Evolutionary conservation across 768 basidiomycete species (phyloP).

Genomic region (Kwoniella sp.): DNA sequence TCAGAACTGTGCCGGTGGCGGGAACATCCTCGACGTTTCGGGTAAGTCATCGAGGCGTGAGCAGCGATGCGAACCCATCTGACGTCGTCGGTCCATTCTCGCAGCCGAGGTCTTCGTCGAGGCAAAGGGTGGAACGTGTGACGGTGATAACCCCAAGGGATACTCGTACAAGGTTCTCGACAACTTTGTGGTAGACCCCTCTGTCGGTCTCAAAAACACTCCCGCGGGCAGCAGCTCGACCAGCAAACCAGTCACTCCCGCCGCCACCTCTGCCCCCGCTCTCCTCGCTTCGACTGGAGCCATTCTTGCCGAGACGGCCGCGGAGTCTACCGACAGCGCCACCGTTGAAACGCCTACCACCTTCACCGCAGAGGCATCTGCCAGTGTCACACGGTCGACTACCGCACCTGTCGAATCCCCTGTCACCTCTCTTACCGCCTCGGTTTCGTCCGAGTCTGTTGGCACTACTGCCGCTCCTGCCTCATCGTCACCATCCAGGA

Average conservation of each 20-base stretch:
- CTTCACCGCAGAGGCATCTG: no score
- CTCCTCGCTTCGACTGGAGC: no score
- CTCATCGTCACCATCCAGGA: no score
- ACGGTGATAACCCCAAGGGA: constrained; percentile 23
- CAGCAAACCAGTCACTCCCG: neutral
- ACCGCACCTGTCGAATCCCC: no score
- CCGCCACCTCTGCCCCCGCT: neutral
- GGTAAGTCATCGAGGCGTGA: constrained; percentile 6
- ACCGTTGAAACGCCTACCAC: no score
- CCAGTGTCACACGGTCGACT: no score
- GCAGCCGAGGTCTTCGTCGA: constrained; percentile 20
- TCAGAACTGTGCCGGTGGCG: constrained; percentile 7
- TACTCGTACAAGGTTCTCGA: constrained; percentile 18
- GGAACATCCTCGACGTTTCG: constrained; percentile 12
- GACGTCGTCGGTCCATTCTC: neutral
- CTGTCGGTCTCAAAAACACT: neutral
- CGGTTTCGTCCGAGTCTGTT: no score
- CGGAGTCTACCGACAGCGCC: no score
- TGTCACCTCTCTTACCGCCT: no score
- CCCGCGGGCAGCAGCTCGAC: neutral
- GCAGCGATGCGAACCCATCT: no score
- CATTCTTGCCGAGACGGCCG: no score
- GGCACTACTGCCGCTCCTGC: no score
- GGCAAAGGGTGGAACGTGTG: constrained; percentile 24
- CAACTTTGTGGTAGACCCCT: constrained; percentile 17